A percentile compares a stretch with the other conserved stretches of the same genome.
Evolutionary conservation across 768 basidiomycete species (phyloP).

Genomic region (Asterophora parasitica): DNA sequence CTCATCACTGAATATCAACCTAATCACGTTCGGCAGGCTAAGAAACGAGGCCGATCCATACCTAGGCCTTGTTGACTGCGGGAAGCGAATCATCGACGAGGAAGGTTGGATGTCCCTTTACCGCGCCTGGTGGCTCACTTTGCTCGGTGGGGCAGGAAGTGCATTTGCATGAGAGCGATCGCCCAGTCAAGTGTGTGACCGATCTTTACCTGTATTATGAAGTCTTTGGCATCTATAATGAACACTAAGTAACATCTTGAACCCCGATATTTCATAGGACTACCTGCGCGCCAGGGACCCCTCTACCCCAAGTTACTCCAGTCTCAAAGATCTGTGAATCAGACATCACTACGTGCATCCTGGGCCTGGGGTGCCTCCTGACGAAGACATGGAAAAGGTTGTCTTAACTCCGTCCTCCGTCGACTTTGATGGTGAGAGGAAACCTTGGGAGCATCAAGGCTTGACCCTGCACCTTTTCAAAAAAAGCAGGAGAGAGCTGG

Average conservation of each 20-base stretch:
- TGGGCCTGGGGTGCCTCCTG: background rate
- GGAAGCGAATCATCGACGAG: slow-evolving; percentile 70
- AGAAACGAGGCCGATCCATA: slow-evolving; percentile 80
- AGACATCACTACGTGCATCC: background rate
- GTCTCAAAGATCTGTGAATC: slow-evolving; percentile 1
- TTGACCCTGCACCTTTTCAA: background rate
- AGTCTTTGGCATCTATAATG: slow-evolving; percentile 3
- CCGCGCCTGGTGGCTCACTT: slow-evolving; percentile 83
- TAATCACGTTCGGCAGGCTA: slow-evolving; percentile 38
- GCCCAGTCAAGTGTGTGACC: background rate
- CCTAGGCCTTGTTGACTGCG: slow-evolving; percentile 67
- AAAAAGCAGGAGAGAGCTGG: too few relatives aligned
- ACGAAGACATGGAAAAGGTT: background rate
- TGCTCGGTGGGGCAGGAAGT: slow-evolving; percentile 55
- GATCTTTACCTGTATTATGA: background rate
- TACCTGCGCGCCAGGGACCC: background rate
- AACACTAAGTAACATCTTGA: background rate
- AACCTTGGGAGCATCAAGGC: background rate
- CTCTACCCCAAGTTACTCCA: slow-evolving; percentile 2
- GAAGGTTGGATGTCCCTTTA: slow-evolving; percentile 73
- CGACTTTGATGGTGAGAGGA: background rate
- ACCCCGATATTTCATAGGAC: background rate
- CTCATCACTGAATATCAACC: background rate
- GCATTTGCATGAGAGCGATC: slow-evolving; percentile 38
- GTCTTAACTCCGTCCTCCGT: slow-evolving; percentile 1